Conservation (phyloP, 176 grass and related monocot genomes). For the Leersia perrieri region DNA sequence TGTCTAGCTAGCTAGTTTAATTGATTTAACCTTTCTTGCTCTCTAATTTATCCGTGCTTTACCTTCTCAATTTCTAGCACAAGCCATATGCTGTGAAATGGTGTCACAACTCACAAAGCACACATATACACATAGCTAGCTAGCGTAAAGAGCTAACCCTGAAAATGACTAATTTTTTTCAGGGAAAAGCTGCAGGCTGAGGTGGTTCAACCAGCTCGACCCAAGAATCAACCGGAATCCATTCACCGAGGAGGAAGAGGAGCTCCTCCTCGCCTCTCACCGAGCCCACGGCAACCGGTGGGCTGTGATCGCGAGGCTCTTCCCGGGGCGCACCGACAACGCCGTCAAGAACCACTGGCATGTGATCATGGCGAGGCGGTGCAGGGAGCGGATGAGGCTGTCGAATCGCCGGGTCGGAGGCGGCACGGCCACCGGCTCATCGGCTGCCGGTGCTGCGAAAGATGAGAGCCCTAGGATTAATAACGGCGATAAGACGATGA, state of each 20-base stretch:
- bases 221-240: conserved; percentile 85
- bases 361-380: conserved; percentile 86
- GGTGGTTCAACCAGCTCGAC: conserved; percentile 98
- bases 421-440: background rate
- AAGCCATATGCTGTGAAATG: conserved; percentile 24
- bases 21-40: conserved; percentile 35
- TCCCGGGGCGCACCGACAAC: conserved; percentile 96
- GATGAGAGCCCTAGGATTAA: conserved; percentile 17
- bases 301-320: conserved; percentile 86
- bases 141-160: conserved; percentile 18
- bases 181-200: conserved; percentile 96
- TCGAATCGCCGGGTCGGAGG: background rate
- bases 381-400: conserved; percentile 48
- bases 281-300: conserved; percentile 81
- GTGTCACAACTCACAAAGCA: background rate
- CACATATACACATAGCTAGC: background rate
- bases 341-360: conserved; percentile 99
- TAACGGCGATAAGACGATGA: background rate
- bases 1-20: background rate
- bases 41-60: conserved; percentile 34
- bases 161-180: conserved; percentile 38
- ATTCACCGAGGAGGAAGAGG: conserved; percentile 90
- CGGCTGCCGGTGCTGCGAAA: background rate
- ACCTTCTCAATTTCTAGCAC: conserved; percentile 6
- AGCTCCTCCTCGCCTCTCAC: conserved; percentile 75